Conservation (phyloP, 2,329 filamentous ascomycete species). For the Colletotrichum musicola region DNA sequence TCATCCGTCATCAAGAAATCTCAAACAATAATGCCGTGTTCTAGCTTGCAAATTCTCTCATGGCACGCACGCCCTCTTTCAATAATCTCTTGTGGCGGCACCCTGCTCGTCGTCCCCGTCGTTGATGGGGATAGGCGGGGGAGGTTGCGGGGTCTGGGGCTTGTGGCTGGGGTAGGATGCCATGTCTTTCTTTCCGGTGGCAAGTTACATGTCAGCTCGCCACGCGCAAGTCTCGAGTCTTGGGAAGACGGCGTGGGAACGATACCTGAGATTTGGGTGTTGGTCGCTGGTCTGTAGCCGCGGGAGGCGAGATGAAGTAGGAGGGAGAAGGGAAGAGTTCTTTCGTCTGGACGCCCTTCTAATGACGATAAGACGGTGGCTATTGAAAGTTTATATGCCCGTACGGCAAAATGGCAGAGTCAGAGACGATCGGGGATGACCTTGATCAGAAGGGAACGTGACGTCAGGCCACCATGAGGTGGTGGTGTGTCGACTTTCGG, state of each 20-base stretch:
- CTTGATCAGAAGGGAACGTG: conserved; percentile 19
- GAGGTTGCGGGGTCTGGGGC: conserved; percentile 40
- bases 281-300: not conserved
- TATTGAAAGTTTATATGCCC: conserved; percentile 23
- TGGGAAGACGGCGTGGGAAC: not conserved
- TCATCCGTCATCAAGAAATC: too few species aligned
- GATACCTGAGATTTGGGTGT: conserved; percentile 16
- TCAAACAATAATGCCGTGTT: too few species aligned
- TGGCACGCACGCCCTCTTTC: not conserved
- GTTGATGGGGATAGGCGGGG: conserved; percentile 39
- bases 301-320: not conserved
- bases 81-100: conserved; percentile 39
- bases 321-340: conserved; percentile 1
- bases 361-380: not conserved
- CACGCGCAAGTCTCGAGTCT: not conserved
- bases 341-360: conserved; percentile 1
- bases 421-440: conserved; percentile 11
- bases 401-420: not conserved
- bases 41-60: too few species aligned
- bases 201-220: conserved; percentile 8
- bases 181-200: conserved; percentile 8
- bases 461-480: conserved; percentile 36
- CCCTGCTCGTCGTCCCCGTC: conserved; percentile 38
- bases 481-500: conserved; percentile 9
- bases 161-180: conserved; percentile 38